Percentiles rank a stretch among this genome's conserved stretches.
Evolutionary conservation across 2,329 filamentous ascomycete species (phyloP).

Genomic region (Aspergillus sp.): DNA sequence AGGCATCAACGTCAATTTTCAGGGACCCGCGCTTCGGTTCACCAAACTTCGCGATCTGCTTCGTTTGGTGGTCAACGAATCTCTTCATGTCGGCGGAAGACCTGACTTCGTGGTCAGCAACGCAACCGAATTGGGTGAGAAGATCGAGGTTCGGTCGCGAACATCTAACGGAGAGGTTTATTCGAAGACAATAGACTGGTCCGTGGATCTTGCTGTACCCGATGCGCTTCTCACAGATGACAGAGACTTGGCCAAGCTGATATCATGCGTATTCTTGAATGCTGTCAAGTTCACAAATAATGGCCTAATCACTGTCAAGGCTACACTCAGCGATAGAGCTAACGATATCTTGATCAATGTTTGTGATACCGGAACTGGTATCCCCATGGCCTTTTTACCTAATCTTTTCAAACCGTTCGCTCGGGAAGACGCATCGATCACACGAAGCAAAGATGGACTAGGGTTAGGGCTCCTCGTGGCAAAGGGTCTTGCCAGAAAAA

Average conservation of each 20-base stretch:
- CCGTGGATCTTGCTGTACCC: conserved; percentile 47
- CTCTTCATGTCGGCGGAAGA: conserved; percentile 48
- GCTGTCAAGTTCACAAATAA: conserved; percentile 70
- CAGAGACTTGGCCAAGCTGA: conserved; percentile 62
- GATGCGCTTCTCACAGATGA: conserved; percentile 56
- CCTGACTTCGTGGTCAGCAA: conserved; percentile 49
- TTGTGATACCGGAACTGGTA: conserved; percentile 67
- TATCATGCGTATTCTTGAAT: conserved; percentile 65
- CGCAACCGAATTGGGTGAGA: conserved; percentile 45
- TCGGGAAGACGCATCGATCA: conserved; percentile 67
- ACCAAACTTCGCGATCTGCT: conserved; percentile 48
- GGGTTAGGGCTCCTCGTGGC: conserved; percentile 71
- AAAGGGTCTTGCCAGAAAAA: conserved; percentile 67
- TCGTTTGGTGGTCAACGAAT: conserved; percentile 49
- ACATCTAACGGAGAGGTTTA: conserved; percentile 46
- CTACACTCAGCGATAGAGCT: conserved; percentile 51
- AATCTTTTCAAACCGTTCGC: conserved; percentile 70
- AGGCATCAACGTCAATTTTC: conserved; percentile 36
- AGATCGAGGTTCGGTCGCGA: conserved; percentile 45
- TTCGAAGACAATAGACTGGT: conserved; percentile 49
- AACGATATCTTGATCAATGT: conserved; percentile 62
- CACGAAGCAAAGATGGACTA: conserved; percentile 65
- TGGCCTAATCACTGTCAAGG: conserved; percentile 59
- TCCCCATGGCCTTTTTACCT: conserved; percentile 64
- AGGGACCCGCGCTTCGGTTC: conserved; percentile 38